These are phyloP conservation scores for Coemansia sp. DNA, from an alignment of 192 early-diverging fungal species.

Conservation along the genomic window DNA sequence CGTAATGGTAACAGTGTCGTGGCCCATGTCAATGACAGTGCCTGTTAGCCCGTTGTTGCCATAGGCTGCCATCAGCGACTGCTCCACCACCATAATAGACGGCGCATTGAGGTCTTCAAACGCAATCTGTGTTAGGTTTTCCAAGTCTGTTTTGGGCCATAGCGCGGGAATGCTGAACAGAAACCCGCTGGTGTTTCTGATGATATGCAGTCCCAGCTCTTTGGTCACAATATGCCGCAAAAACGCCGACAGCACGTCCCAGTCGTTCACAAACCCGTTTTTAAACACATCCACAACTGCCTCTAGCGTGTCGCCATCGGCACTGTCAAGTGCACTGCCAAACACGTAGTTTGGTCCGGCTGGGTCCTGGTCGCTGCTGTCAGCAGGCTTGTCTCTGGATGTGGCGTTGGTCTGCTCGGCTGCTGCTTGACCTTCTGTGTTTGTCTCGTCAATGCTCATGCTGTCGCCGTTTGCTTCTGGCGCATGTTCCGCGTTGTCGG, in stretches of 20 bases:
- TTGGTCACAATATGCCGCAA: slow-evolving; percentile 77
- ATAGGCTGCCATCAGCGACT: slow-evolving; percentile 79
- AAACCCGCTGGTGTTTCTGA: slow-evolving; percentile 73
- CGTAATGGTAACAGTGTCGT: slow-evolving; percentile 75
- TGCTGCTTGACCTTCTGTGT: background rate
- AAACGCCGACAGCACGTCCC: slow-evolving; percentile 70
- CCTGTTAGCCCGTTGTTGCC: slow-evolving; percentile 75
- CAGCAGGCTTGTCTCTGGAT: background rate
- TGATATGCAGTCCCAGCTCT: slow-evolving; percentile 72
- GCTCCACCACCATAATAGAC: slow-evolving; percentile 75
- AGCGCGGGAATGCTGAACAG: slow-evolving; percentile 74
- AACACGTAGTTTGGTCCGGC: slow-evolving; percentile 37
- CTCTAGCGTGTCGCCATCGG: slow-evolving; percentile 19
- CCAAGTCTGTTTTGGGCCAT: slow-evolving; percentile 80
- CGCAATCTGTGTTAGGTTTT: slow-evolving; percentile 78
- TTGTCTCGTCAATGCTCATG: background rate
- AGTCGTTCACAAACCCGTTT: slow-evolving; percentile 63
- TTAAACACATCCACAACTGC: slow-evolving; percentile 57
- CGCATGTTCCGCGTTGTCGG: background rate
- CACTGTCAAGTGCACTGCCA: slow-evolving; percentile 43
- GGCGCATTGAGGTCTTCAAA: slow-evolving; percentile 93
- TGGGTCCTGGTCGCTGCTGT: slow-evolving; percentile 8
- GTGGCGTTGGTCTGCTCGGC: background rate
- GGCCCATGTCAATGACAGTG: slow-evolving; percentile 89
- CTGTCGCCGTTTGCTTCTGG: background rate